phyloP scores from a whole-genome alignment of 225 moss, liverwort and hornwort species.

The Sphagnum contortum region DNA sequence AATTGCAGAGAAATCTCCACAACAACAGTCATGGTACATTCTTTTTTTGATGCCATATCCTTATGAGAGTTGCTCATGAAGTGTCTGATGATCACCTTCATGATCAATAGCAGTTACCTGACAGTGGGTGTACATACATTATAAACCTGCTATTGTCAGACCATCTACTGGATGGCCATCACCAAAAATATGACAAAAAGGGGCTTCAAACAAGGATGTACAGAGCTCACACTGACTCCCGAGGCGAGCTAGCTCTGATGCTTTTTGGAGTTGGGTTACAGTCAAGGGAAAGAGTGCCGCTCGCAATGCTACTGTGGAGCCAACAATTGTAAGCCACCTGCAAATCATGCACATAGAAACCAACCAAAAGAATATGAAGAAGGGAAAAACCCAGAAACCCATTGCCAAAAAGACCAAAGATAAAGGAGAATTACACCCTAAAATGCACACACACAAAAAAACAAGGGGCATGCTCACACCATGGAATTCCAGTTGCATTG shows the following conservation, averaged over 20 bases:
- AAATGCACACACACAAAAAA: no score
- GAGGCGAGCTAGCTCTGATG: slow-evolving; percentile 37
- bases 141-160: no score
- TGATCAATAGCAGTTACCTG: no score
- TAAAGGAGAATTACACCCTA: no score
- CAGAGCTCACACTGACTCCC: slow-evolving; percentile 27
- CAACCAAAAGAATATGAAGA: not conserved
- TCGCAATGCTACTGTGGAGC: slow-evolving; percentile 85
- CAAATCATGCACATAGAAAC: not conserved
- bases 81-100: no score
- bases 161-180: no score
- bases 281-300: slow-evolving; percentile 82
- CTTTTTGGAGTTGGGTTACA: slow-evolving; percentile 72
- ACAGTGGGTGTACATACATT: no score
- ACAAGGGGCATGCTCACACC: slow-evolving; percentile 9
- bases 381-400: not conserved
- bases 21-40: no score
- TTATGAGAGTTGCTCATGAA: no score
- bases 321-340: slow-evolving; percentile 98
- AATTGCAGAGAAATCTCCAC: no score
- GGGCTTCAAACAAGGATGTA: not conserved
- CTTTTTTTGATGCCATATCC: no score
- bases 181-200: not conserved
- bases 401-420: no score
- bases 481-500: slow-evolving; percentile 35